Percentiles rank a stretch among this genome's conserved stretches.
These are phyloP conservation scores for Leavenworthia alabamica DNA, from an alignment of 345 rosid genomes.

Conservation along the genomic window DNA sequence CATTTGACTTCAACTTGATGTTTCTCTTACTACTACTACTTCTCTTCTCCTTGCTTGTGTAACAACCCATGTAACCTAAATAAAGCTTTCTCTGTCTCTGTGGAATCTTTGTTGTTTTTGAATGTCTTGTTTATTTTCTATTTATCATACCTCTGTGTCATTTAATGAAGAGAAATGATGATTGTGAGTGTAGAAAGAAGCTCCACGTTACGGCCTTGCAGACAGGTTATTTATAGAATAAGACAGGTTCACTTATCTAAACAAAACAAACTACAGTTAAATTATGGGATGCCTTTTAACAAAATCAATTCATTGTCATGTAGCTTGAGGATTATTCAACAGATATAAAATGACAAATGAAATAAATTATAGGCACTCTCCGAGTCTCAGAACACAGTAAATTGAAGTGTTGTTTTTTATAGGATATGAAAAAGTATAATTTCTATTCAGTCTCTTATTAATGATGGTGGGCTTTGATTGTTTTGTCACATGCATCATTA, in stretches of 20 bases:
- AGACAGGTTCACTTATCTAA: conserved; percentile 2
- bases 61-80: conserved; percentile 45
- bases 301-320: background rate
- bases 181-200: conserved; percentile 18
- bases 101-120: too few species aligned
- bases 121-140: too few species aligned
- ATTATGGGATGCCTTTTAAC: background rate
- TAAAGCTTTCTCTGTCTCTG: too few species aligned
- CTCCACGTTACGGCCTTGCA: conserved; percentile 14
- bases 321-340: background rate
- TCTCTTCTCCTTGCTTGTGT: conserved; percentile 38
- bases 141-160: too few species aligned
- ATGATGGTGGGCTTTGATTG: conserved; percentile 29
- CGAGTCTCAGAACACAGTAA: background rate
- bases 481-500: conserved; percentile 30
- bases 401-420: background rate
- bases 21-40: background rate
- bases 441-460: conserved; percentile 9
- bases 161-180: conserved; percentile 13
- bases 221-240: conserved; percentile 13
- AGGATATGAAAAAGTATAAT: background rate
- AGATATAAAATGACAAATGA: conserved; percentile 2
- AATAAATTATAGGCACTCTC: conserved; percentile 10
- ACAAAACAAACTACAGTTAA: background rate
- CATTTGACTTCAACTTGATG: conserved; percentile 38